phyloP scores from a whole-genome alignment of 257 asterid species.

The Plectranthus barbatus region DNA sequence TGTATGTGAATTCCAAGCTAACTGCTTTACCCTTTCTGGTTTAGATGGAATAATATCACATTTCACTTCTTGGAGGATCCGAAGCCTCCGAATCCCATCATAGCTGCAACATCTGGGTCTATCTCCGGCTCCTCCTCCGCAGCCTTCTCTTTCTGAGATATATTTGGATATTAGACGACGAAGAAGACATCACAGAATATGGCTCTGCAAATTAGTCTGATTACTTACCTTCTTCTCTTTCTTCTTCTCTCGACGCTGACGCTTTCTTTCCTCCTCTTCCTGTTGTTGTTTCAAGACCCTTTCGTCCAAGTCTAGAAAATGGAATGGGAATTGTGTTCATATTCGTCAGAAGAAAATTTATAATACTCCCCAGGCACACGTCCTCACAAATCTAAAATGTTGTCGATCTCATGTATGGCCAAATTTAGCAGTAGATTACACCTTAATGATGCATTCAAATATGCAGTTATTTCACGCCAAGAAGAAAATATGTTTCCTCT shows the following conservation, averaged over 20 bases:
- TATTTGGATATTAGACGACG: background rate
- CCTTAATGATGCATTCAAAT: too few species aligned
- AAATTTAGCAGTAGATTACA: too few species aligned
- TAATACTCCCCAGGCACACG: background rate
- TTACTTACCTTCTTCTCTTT: slow-evolving; percentile 85
- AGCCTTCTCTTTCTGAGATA: slow-evolving; percentile 67
- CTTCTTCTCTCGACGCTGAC: slow-evolving; percentile 87
- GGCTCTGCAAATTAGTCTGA: background rate
- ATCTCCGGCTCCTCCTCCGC: slow-evolving; percentile 85
- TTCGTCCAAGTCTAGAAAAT: slow-evolving; percentile 70
- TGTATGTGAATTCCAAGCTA: too few species aligned
- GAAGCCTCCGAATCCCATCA: slow-evolving; percentile 99
- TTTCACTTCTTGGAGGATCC: slow-evolving; percentile 69
- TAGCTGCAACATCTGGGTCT: slow-evolving; percentile 85
- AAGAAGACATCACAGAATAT: background rate
- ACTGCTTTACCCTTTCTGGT: background rate
- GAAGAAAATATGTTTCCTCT: too few species aligned
- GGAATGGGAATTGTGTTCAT: background rate
- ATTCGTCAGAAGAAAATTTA: background rate
- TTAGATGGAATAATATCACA: slow-evolving; percentile 22
- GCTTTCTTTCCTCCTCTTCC: slow-evolving; percentile 96
- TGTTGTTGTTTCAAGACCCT: slow-evolving; percentile 83
- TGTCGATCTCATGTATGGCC: too few species aligned
- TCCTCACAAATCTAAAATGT: too few species aligned
- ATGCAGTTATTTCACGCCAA: too few species aligned